Evolutionary conservation across 2,329 filamentous ascomycete species (phyloP).

Genomic region (Botryotinia globosa): DNA sequence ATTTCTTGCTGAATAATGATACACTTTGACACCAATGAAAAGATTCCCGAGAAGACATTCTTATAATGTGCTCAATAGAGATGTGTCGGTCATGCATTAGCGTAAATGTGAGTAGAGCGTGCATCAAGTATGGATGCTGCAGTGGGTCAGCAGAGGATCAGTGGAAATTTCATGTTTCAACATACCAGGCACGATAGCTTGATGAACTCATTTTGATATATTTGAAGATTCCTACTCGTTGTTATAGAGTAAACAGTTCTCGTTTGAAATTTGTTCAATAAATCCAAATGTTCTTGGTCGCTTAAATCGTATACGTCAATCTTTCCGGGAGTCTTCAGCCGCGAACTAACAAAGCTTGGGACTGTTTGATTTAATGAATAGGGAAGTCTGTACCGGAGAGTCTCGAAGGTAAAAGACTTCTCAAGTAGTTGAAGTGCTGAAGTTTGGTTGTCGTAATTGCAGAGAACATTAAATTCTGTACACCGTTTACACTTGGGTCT

Average conservation of each 20-base stretch:
- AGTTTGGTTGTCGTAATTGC: conserved; percentile 44
- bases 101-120: conserved; percentile 52
- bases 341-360: background rate
- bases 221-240: conserved; percentile 33
- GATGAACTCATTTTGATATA: conserved; percentile 41
- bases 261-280: conserved; percentile 45
- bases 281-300: conserved; percentile 34
- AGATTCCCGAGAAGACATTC: conserved; percentile 40
- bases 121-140: conserved; percentile 44
- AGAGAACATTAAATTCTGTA: conserved; percentile 46
- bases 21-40: conserved; percentile 50
- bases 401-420: conserved; percentile 26
- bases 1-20: conserved; percentile 47
- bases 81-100: conserved; percentile 52
- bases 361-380: background rate
- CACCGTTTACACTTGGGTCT: conserved; percentile 51
- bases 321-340: background rate
- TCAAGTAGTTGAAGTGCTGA: conserved; percentile 39
- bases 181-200: conserved; percentile 44
- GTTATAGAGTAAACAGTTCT: conserved; percentile 45
- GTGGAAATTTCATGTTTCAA: background rate
- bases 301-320: background rate
- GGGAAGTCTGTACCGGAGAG: background rate
- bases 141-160: background rate
- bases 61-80: conserved; percentile 22